A percentile compares a stretch with the other conserved stretches of the same genome.
phyloP scores from a whole-genome alignment of 768 basidiomycete genomes.

The Erythrobasidium yunnanense region DNA sequence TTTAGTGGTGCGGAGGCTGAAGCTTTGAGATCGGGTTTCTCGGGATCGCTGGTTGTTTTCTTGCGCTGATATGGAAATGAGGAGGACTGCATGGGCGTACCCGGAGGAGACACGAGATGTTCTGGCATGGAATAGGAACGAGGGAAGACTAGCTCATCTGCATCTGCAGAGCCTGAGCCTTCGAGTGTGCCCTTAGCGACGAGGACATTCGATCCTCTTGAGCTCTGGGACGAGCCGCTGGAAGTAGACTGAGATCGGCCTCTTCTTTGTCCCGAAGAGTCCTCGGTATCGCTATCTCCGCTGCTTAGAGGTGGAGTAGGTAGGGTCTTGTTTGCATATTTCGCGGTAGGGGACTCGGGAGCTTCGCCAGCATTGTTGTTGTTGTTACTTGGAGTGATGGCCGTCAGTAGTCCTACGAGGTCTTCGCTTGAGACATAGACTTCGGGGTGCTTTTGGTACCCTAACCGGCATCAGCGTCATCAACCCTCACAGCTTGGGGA shows the following conservation, averaged over 20 bases:
- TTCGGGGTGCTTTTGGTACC: constrained; percentile 5
- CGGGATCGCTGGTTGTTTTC: neutral
- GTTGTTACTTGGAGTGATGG: constrained; percentile 6
- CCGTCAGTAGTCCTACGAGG: neutral
- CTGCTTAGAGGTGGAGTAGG: constrained; percentile 19
- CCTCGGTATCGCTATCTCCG: neutral
- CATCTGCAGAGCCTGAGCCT: neutral
- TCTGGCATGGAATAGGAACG: constrained; percentile 16
- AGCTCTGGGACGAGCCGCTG: constrained; percentile 9
- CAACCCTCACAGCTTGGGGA: neutral
- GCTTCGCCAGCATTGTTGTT: neutral
- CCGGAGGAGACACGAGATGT: constrained; percentile 13
- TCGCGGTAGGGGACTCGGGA: neutral
- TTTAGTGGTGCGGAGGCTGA: neutral
- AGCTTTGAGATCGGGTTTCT: neutral
- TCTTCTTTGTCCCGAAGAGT: neutral
- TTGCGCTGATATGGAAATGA: neutral
- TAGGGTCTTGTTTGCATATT: neutral
- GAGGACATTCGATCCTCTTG: neutral
- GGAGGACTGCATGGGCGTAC: constrained; percentile 5
- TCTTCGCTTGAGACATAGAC: constrained; percentile 9
- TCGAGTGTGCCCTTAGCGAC: constrained; percentile 2
- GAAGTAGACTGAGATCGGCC: neutral
- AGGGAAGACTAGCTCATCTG: constrained; percentile 1
- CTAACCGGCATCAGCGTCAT: neutral